phyloP scores from a whole-genome alignment of 495 filamentous ascomycete species.

The Tuber melanosporum region DNA sequence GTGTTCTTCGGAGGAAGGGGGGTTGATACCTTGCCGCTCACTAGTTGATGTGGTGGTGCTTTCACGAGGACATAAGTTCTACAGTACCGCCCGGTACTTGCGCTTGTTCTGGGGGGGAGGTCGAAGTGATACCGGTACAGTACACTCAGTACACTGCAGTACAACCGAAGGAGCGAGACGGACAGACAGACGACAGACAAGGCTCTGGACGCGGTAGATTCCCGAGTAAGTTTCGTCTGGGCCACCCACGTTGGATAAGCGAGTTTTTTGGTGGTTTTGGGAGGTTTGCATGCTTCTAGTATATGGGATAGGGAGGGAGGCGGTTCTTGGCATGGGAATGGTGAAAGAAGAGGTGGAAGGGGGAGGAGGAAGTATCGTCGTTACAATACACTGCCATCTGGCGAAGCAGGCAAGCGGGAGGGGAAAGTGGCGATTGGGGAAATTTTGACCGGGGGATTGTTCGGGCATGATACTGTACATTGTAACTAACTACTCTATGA shows the following conservation, averaged over 20 bases:
- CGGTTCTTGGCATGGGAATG: background rate
- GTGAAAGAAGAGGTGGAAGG: background rate
- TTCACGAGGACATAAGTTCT: background rate
- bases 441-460: background rate
- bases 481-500: background rate
- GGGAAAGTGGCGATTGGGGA: background rate
- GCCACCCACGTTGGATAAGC: background rate
- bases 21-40: background rate
- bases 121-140: background rate
- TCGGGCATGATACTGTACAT: background rate
- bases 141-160: background rate
- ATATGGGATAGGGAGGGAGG: background rate
- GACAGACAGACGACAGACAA: background rate
- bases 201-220: background rate
- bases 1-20: background rate
- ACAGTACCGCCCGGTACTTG: background rate
- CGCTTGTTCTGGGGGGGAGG: background rate
- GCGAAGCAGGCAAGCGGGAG: background rate
- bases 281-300: background rate
- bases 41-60: background rate
- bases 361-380: background rate
- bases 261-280: background rate
- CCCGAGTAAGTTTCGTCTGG: constrained; percentile 2
- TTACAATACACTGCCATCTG: background rate
- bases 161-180: background rate